Base-by-base conservation (phyloP, 305 asterid genomes). In the Petunia hybrid region DNA sequence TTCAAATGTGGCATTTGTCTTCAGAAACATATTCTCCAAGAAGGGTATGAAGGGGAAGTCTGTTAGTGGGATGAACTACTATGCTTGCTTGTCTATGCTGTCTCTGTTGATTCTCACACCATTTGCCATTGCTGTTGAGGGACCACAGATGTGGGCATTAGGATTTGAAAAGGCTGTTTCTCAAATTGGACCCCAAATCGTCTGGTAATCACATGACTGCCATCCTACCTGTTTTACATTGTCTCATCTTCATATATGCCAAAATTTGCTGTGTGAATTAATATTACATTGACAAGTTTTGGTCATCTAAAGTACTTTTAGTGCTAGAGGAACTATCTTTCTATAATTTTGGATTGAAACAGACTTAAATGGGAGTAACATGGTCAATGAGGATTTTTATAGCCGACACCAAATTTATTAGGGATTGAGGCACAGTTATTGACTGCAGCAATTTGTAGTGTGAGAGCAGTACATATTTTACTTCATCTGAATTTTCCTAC, bases 1-100 rank as follows among this genome's bases (percentile, higher is more conserved):
- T 78, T 93, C 97, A 14, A 93, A 93, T 81, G 82, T 93, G 88
- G 98, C 98, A 36, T 93, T 93, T 87, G 98, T 93, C 73, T 92
- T 93, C 85, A 85, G 97, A 0, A 93, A 93, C 86, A 92, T 93
- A 86, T 94, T 94, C 85, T 94, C 98, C 68, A 94, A 94, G 93
- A 94, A 78, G 89, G 98, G 98, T 79, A 95, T 95, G 99, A 93
- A 89, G 87, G 99, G 99, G 82, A 95, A 95, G 67, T 91, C 98
- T 9, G 97, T 95, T 45, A 91, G 97, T 71, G 99, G 99, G 46
- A 95, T 95, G 98, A 95, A 95, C 91, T 95, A 95, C 83, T 95
- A 95, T 61, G 99, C 97, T 57, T 95, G 99, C 87, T 71, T 95
- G 70, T 95, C 99, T 4, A 92, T 95, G 40, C 66, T 93, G 70